Percentiles rank a stretch among this genome's conserved stretches.
Evolutionary conservation across 2,329 filamentous ascomycete species (phyloP).

Genomic region (Sporothrix dimorphospora): DNA sequence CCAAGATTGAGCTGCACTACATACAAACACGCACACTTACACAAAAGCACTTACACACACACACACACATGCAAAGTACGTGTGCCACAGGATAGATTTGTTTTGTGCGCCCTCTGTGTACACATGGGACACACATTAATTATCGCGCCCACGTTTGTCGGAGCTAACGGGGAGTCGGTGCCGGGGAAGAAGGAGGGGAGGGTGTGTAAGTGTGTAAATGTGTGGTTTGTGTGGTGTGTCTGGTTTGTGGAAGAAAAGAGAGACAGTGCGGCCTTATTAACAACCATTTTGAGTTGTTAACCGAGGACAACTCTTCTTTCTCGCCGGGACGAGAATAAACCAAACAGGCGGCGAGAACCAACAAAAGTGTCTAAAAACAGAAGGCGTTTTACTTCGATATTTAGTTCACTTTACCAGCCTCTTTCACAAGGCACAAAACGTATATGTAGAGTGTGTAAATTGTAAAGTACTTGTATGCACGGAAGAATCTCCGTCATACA

Average conservation of each 20-base stretch:
- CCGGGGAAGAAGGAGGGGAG: background rate
- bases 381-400: background rate
- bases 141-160: conserved; percentile 18
- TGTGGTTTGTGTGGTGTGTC: background rate
- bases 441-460: background rate
- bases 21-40: background rate
- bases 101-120: background rate
- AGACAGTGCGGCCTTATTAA: background rate
- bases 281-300: background rate
- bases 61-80: background rate
- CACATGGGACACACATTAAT: conserved; percentile 12
- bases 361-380: background rate
- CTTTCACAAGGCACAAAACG: background rate
- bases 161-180: conserved; percentile 15
- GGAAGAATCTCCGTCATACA: conserved; percentile 7
- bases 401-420: background rate
- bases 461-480: background rate
- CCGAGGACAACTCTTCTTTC: background rate
- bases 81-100: conserved; percentile 11
- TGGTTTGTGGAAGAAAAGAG: conserved; percentile 5
- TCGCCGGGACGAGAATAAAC: background rate
- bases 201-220: background rate
- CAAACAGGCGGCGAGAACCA: background rate
- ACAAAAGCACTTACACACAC: background rate
- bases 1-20: conserved; percentile 10